These are phyloP conservation scores for Cutaneotrichosporon cyanovorans DNA, from an alignment of 1,284 basidiomycete species.

Conservation along the genomic window DNA sequence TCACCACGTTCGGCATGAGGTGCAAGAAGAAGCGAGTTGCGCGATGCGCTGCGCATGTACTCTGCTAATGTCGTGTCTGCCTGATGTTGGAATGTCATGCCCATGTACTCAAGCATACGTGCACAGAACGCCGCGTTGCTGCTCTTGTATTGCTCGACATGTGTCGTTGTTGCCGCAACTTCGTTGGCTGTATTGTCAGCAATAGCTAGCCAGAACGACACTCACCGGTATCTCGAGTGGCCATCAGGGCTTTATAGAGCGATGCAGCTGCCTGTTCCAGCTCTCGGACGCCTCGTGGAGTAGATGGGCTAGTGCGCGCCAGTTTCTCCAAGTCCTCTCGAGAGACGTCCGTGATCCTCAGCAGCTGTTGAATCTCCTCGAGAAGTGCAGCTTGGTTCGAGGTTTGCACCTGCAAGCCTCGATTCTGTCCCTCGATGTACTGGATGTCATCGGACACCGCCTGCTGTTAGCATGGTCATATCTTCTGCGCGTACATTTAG, in stretches of 20 bases:
- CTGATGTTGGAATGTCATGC: slow-evolving; percentile 79
- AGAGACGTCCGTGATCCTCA: slow-evolving; percentile 90
- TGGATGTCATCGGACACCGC: slow-evolving; percentile 89
- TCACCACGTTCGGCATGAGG: slow-evolving; percentile 67
- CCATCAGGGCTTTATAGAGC: slow-evolving; percentile 91
- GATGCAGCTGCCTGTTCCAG: slow-evolving; percentile 77
- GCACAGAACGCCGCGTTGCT: slow-evolving; percentile 87
- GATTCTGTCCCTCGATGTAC: slow-evolving; percentile 92
- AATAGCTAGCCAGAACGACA: too few species aligned
- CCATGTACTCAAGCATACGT: slow-evolving; percentile 77
- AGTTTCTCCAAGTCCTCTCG: slow-evolving; percentile 65
- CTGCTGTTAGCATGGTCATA: slow-evolving; percentile 46
- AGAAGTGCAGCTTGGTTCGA: slow-evolving; percentile 85
- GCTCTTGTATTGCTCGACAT: slow-evolving; percentile 78
- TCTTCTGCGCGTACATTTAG: slow-evolving; percentile 60
- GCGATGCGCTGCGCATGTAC: too few species aligned
- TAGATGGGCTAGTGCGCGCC: slow-evolving; percentile 77
- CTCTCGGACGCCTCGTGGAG: slow-evolving; percentile 61
- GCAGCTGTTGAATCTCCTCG: slow-evolving; percentile 70
- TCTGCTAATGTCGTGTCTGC: slow-evolving; percentile 40
- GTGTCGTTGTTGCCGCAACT: slow-evolving; percentile 89
- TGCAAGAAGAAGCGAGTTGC: slow-evolving; percentile 45
- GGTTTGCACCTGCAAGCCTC: slow-evolving; percentile 93
- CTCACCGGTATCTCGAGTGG: slow-evolving; percentile 70
- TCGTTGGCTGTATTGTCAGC: slow-evolving; percentile 49